Percentiles rank a stretch among this genome's conserved stretches.
Evolutionary conservation across 768 basidiomycete genomes (phyloP).

Genomic region (Boletus subparvulus): DNA sequence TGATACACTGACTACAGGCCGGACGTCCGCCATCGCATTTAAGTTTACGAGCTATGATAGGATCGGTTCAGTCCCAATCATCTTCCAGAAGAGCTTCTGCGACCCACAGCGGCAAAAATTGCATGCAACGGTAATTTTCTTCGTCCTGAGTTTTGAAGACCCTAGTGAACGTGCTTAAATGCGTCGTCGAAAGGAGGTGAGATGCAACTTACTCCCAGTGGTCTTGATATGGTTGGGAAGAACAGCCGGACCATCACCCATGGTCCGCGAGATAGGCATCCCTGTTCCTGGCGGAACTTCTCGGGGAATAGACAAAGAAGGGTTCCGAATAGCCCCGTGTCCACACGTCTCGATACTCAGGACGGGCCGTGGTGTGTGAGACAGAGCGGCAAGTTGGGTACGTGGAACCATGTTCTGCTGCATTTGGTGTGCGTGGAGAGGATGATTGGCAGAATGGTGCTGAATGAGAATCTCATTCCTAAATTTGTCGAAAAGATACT

Average conservation of each 20-base stretch:
- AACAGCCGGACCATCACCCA: conserved; percentile 35
- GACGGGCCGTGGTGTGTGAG: conserved; percentile 51
- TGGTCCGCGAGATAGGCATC: conserved; percentile 40
- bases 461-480: conserved; percentile 55
- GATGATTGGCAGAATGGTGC: conserved; percentile 48
- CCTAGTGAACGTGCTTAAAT: conserved; percentile 36
- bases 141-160: conserved; percentile 65
- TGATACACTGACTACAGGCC: conserved; percentile 78
- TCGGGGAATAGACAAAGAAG: conserved; percentile 45
- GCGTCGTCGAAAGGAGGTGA: conserved; percentile 6
- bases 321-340: conserved; percentile 45
- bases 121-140: conserved; percentile 88
- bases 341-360: conserved; percentile 60
- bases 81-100: conserved; percentile 10
- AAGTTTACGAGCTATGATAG: conserved; percentile 69
- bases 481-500: conserved; percentile 82
- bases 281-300: conserved; percentile 48
- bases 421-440: conserved; percentile 44
- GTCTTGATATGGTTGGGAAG: conserved; percentile 32
- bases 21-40: conserved; percentile 88
- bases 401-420: conserved; percentile 39
- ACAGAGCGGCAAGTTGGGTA: conserved; percentile 25
- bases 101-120: conserved; percentile 87
- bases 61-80: conserved; percentile 20
- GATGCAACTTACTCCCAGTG: conserved; percentile 38